Base-by-base conservation (phyloP, 2,329 filamentous ascomycete genomes). In the Aspergillus fructus region DNA sequence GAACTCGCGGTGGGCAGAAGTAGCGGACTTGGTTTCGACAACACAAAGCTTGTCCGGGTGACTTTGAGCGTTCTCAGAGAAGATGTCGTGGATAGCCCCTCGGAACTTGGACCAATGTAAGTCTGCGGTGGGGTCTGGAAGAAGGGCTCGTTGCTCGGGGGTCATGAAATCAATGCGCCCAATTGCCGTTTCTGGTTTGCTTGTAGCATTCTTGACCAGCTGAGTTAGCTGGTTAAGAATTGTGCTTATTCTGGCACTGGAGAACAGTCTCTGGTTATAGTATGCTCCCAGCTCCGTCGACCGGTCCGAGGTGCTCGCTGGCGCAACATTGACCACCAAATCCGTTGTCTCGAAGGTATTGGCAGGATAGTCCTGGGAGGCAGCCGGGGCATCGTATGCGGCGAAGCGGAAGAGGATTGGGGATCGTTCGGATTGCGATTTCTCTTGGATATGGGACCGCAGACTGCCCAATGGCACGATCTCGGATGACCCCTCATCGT, bases 1-100 rank as follows among this genome's bases (percentile, higher is more conserved):
- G 74, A 94, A 97, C 49, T 76, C 77, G 61, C 90, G 81, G 70
- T 86, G 79, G 7, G 86, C 81, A 3, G 81, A 78, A 30, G 68
- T 74, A 50, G 66, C 71, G 1, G 71, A 77, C 64, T 80, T 73
- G 55, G 88, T 90, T 68, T 90, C 88, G 2, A 89, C 80, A 3
- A 90, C 86, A 66, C 88, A 90, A 55, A 83, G 74, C 66, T 85
- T 80, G 41, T 90, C 85, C 1, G 91, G 91, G 67, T 89, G 81
- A 60, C 78, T 81, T 68, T 82, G 74, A 8, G 90, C 90, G 76
- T 78, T 78, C 4, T 66, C 63, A 13, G 70, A 62, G 49, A 78
- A 78, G 11, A 78, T 77, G 51, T 77, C 74, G 55, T 78, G 76
- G 55, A 78, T 78, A 11, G 63, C 62, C 55, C 76, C 76, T 51